Evolutionary conservation across 495 filamentous ascomycete genomes (phyloP).

Genomic region (Stereocaulon alpinum): DNA sequence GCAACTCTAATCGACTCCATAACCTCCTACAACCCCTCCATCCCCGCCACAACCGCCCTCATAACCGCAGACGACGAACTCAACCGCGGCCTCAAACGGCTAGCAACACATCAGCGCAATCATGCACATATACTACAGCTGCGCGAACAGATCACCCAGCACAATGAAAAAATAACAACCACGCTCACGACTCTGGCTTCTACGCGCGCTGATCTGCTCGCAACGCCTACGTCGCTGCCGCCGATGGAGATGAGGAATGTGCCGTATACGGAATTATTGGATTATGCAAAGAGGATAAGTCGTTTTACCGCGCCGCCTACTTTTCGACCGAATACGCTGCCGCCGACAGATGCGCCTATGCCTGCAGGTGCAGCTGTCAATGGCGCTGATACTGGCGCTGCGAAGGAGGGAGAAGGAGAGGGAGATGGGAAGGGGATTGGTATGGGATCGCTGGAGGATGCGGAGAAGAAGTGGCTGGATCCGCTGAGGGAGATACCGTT

Average conservation of each 20-base stretch:
- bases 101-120: constrained; percentile 60
- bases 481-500: constrained; percentile 40
- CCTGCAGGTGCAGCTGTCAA: constrained; percentile 17
- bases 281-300: constrained; percentile 62
- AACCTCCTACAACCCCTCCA: constrained; percentile 64
- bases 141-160: constrained; percentile 43
- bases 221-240: constrained; percentile 44
- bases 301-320: constrained; percentile 61
- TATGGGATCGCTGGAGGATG: constrained; percentile 18
- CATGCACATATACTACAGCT: constrained; percentile 52
- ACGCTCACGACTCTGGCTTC: constrained; percentile 50
- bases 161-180: constrained; percentile 52
- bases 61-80: constrained; percentile 58
- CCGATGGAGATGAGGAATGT: constrained; percentile 35
- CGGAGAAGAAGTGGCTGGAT: constrained; percentile 42
- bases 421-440: constrained; percentile 21
- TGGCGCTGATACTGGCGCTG: constrained; percentile 2
- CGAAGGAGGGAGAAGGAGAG: constrained; percentile 14
- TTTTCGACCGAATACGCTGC: constrained; percentile 22
- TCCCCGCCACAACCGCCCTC: constrained; percentile 51
- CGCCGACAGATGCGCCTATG: constrained; percentile 18
- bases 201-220: constrained; percentile 55
- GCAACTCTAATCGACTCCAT: constrained; percentile 62
- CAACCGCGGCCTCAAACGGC: constrained; percentile 43
- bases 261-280: constrained; percentile 54